These are phyloP conservation scores for Aphanomyces invadans DNA, from an alignment of 352 stramenopile species.

Conservation along the genomic window DNA sequence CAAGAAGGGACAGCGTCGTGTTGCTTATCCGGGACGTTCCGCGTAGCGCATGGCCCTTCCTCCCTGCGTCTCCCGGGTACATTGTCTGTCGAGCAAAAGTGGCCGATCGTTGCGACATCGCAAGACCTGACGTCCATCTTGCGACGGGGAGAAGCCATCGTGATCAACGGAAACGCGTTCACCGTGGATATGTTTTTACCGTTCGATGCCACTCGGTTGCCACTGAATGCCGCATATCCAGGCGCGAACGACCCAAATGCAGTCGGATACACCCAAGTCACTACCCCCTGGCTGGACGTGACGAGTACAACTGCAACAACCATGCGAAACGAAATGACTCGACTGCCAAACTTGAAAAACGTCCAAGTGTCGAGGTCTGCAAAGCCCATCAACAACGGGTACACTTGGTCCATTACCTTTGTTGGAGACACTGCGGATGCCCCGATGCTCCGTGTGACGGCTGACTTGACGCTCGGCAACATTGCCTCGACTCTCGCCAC, in stretches of 20 bases:
- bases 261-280: slow-evolving; percentile 22
- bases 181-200: slow-evolving; percentile 28
- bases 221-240: slow-evolving; percentile 25
- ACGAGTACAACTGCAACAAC: background rate
- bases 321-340: background rate
- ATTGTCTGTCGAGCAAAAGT: slow-evolving; percentile 27
- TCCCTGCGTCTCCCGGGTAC: slow-evolving; percentile 17
- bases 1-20: slow-evolving; percentile 21
- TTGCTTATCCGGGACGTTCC: slow-evolving; percentile 22
- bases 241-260: background rate
- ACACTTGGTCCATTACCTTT: slow-evolving; percentile 15
- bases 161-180: slow-evolving; percentile 21
- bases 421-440: background rate
- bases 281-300: slow-evolving; percentile 9
- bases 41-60: slow-evolving; percentile 15
- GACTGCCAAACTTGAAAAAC: background rate
- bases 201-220: slow-evolving; percentile 24
- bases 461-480: background rate
- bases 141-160: slow-evolving; percentile 26
- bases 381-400: slow-evolving; percentile 18
- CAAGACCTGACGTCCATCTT: slow-evolving; percentile 25
- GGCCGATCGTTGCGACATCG: slow-evolving; percentile 25
- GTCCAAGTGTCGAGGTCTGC: slow-evolving; percentile 3
- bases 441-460: background rate
- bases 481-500: background rate